These are phyloP conservation scores for Sedum album DNA, from an alignment of 164 flowering plant species.

Conservation along the genomic window DNA sequence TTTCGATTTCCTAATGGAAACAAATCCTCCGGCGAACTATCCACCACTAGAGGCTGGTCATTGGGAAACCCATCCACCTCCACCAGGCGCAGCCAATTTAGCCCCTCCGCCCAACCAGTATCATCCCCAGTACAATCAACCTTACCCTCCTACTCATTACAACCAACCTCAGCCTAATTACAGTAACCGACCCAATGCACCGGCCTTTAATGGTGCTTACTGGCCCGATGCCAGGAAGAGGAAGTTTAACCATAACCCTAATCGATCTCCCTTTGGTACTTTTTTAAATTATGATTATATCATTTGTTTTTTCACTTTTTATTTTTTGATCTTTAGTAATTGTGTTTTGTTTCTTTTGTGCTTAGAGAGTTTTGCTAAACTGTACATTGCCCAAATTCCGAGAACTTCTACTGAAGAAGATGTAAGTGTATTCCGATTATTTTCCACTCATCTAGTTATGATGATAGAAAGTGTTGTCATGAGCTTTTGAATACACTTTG, in stretches of 20 bases:
- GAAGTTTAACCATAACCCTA: conserved; percentile 2
- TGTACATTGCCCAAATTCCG: conserved; percentile 41
- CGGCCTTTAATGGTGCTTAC: background rate
- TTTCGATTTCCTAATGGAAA: background rate
- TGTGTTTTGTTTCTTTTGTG: background rate
- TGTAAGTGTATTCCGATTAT: conserved; percentile 32
- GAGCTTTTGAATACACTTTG: background rate
- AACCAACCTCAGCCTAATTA: background rate
- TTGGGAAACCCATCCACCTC: background rate
- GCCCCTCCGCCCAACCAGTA: background rate
- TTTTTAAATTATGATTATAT: background rate
- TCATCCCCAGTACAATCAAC: background rate
- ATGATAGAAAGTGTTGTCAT: background rate
- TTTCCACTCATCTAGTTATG: no score
- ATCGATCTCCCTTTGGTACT: background rate
- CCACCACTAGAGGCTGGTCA: background rate
- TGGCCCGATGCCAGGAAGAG: conserved; percentile 5
- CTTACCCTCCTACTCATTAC: background rate
- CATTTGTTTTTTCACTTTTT: background rate
- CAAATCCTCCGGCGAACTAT: background rate
- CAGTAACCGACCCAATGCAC: background rate
- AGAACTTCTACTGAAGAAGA: conserved; percentile 38
- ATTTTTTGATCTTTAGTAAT: background rate
- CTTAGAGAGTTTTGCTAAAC: conserved; percentile 23
- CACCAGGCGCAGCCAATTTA: background rate